phyloP scores from a whole-genome alignment of 768 basidiomycete species.

The Pleurotus cornucopiae region DNA sequence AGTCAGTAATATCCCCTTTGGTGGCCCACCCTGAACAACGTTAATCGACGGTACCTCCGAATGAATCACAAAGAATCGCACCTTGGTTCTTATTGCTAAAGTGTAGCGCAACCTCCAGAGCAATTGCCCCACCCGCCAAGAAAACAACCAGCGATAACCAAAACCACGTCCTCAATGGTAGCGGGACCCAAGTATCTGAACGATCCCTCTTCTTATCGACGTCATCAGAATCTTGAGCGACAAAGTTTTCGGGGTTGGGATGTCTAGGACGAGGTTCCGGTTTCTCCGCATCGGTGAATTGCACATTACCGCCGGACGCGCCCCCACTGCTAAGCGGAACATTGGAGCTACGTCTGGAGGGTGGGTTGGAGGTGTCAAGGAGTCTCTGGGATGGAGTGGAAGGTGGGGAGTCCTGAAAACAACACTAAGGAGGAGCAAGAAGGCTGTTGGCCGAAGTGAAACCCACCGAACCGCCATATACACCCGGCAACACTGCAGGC shows the following conservation, averaged over 20 bases:
- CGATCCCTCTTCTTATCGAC: not conserved
- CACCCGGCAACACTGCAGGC: not conserved
- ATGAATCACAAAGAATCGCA: slow-evolving; percentile 14
- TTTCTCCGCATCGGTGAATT: slow-evolving; percentile 1
- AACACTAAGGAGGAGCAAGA: not conserved
- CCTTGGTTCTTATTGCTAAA: slow-evolving; percentile 44
- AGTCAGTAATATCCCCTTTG: slow-evolving; percentile 23
- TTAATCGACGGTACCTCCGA: not conserved
- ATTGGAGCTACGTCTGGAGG: not conserved
- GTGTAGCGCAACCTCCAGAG: slow-evolving; percentile 41
- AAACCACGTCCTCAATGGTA: slow-evolving; percentile 42
- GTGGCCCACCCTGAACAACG: slow-evolving; percentile 39
- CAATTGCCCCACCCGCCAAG: slow-evolving; percentile 35
- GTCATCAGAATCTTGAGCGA: not conserved
- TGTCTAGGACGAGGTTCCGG: not conserved
- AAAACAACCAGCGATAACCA: slow-evolving; percentile 38
- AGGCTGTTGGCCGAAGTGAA: not conserved
- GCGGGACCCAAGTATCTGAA: slow-evolving; percentile 32
- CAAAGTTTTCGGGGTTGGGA: not conserved
- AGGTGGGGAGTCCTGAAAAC: not conserved
- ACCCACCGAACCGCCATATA: not conserved
- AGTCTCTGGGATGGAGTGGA: slow-evolving; percentile 1
- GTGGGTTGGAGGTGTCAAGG: slow-evolving; percentile 1
- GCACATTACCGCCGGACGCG: not conserved
- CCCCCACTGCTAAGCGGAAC: not conserved